phyloP scores from a whole-genome alignment of 306 rosid species.

The Medicago truncatula region DNA sequence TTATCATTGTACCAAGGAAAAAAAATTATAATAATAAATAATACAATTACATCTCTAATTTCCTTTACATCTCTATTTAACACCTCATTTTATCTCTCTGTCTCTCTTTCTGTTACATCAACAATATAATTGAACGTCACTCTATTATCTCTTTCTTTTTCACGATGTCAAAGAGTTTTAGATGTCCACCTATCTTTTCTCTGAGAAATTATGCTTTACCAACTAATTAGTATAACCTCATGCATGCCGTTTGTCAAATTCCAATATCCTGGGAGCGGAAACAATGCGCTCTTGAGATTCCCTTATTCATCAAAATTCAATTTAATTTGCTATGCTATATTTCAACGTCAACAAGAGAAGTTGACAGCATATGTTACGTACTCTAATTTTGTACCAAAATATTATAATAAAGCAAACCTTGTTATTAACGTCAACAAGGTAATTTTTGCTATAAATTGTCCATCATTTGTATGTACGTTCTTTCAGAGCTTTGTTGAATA shows the following conservation, averaged over 20 bases:
- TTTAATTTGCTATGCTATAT: not conserved
- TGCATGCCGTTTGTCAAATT: not conserved
- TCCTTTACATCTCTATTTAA: no score
- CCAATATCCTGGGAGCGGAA: constrained; percentile 32
- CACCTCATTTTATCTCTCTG: no score
- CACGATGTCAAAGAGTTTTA: no score
- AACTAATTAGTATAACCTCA: not conserved
- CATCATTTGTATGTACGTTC: not conserved
- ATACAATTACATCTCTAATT: no score
- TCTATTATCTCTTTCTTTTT: no score
- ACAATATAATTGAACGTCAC: no score
- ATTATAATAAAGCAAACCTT: not conserved
- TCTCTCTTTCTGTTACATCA: no score
- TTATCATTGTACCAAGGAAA: no score
- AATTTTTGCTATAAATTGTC: constrained; percentile 30
- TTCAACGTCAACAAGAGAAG: constrained; percentile 31
- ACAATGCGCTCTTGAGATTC: not conserved
- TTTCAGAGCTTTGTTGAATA: constrained; percentile 58
- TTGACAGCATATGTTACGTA: not conserved
- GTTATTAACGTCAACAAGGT: not conserved
- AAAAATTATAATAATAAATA: no score
- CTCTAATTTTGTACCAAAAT: not conserved
- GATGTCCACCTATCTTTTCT: no score
- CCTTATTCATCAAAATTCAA: constrained; percentile 4
- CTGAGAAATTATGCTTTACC: no score